Evolutionary conservation across 805 yeast species (phyloP), one percentile per base, ranked within the genome.

Genomic region (Monosporozyma aerobia): DNA sequence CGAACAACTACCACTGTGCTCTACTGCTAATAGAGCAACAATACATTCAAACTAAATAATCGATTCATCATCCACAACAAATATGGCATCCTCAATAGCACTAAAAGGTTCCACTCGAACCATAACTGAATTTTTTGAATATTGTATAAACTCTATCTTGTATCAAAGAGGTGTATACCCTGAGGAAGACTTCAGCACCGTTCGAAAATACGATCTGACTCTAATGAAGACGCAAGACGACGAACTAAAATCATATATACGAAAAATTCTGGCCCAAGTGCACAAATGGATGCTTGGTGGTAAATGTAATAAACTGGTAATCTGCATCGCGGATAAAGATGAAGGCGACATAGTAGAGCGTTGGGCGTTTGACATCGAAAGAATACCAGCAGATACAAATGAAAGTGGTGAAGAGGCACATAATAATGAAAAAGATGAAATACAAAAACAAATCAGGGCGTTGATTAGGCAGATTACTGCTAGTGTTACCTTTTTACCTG

Each of bases 91-190:
- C 6, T 53, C 70, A 1, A 66, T 73, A 11, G 55, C 89, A 2
- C 68, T 87, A 45, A 82, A 82, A 59, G 97, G 96, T 11, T 85
- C 95, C 0, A 81, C 95, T 10, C 80, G 82, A 56, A 74, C 80
- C 0, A 88, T 90, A 0, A 79, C 92, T 0, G 97, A 89, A 68
- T 89, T 87, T 69, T 87, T 90, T 61, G 83, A 87, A 60, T 87
- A 81, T 64, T 79, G 92, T 51, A 82, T 90, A 51, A 85, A 88
- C 63, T 80, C 83, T 48, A 87, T 90, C 27, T 76, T 92, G 5
- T 90, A 85, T 65, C 97, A 92, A 66, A 72, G 98, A 50, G 96
- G 95, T 0, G 82, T 90, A 19, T 90, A 90, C 61, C 96, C 96
- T 0, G 76, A 87, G 3, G 95, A 87, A 56, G 96, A 89, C 64